Conservation (phyloP, 495 filamentous ascomycete species). For the Podospora comata region DNA sequence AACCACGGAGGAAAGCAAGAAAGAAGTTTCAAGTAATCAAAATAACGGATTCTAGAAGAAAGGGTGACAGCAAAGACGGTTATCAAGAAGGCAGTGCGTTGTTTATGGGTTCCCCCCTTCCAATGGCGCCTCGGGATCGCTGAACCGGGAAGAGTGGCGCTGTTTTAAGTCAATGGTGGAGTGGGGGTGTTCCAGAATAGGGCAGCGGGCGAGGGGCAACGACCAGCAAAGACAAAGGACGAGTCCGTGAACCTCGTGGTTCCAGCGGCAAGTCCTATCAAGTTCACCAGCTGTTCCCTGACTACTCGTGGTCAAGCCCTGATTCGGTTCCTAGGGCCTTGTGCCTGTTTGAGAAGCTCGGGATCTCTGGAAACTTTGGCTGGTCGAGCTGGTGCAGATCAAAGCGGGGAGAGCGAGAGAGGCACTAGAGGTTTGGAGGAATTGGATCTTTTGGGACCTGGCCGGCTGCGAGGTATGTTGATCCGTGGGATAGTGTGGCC, state of each 20-base stretch:
- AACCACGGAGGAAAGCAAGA: background rate
- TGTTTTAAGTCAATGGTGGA: conserved; percentile 16
- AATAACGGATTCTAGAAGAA: background rate
- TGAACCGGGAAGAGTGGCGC: conserved; percentile 20
- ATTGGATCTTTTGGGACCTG: background rate
- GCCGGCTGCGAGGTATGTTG: background rate
- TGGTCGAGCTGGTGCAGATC: conserved; percentile 12
- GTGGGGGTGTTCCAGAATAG: conserved; percentile 12
- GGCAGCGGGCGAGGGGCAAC: background rate
- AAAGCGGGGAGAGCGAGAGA: conserved; percentile 13
- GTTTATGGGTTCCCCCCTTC: conserved; percentile 7
- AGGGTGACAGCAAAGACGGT: background rate
- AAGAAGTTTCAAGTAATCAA: background rate
- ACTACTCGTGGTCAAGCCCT: background rate
- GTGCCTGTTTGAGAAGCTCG: background rate
- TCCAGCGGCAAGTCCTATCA: background rate
- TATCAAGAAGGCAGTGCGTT: background rate
- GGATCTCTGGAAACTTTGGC: background rate
- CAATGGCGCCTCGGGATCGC: conserved; percentile 16
- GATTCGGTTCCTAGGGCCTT: background rate
- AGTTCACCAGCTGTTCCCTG: background rate
- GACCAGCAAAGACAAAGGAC: background rate
- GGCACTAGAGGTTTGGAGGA: background rate
- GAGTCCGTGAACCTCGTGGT: background rate
- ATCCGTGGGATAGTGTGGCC: background rate